A percentile compares a stretch with the other conserved stretches of the same genome.
Conservation (phyloP, 768 basidiomycete genomes). For the Strobilomyces confusus region DNA sequence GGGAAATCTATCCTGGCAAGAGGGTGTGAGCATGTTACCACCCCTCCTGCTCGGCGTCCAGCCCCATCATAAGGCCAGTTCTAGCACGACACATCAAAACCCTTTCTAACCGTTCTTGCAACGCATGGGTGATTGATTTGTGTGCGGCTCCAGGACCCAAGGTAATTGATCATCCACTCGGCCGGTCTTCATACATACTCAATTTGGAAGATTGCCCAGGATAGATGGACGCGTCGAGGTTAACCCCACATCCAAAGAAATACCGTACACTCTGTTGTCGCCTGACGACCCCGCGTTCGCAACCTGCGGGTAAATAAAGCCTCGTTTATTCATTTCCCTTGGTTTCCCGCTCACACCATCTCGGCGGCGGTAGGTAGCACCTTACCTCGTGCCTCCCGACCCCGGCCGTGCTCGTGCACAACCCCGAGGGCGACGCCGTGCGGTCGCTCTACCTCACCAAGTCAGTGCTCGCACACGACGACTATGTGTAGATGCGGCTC, state of each 20-base stretch:
- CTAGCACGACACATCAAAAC: not conserved
- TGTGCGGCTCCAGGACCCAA: slow-evolving; percentile 99
- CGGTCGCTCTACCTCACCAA: slow-evolving; percentile 87
- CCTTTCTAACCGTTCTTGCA: not conserved
- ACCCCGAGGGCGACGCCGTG: slow-evolving; percentile 64
- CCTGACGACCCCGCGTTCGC: slow-evolving; percentile 66
- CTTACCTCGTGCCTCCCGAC: slow-evolving; percentile 69
- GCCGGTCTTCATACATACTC: not conserved
- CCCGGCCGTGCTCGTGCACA: slow-evolving; percentile 79
- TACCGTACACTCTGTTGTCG: slow-evolving; percentile 81
- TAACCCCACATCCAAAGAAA: slow-evolving; percentile 70
- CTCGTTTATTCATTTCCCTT: not conserved
- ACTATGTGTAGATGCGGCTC: slow-evolving; percentile 79
- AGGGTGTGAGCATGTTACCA: slow-evolving; percentile 99
- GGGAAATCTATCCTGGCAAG: slow-evolving; percentile 96
- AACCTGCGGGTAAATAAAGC: slow-evolving; percentile 62
- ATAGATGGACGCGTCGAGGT: slow-evolving; percentile 49
- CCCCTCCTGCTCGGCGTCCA: slow-evolving; percentile 93
- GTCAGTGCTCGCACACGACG: slow-evolving; percentile 70
- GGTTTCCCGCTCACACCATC: not conserved
- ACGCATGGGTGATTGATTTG: slow-evolving; percentile 81
- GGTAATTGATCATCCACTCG: slow-evolving; percentile 34
- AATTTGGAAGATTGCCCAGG: no score
- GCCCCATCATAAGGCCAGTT: slow-evolving; percentile 75
- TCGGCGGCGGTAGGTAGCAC: slow-evolving; percentile 71